These are phyloP conservation scores for Echinochloa phyllopogon DNA, from an alignment of 176 grass and related monocot species.

Conservation along the genomic window DNA sequence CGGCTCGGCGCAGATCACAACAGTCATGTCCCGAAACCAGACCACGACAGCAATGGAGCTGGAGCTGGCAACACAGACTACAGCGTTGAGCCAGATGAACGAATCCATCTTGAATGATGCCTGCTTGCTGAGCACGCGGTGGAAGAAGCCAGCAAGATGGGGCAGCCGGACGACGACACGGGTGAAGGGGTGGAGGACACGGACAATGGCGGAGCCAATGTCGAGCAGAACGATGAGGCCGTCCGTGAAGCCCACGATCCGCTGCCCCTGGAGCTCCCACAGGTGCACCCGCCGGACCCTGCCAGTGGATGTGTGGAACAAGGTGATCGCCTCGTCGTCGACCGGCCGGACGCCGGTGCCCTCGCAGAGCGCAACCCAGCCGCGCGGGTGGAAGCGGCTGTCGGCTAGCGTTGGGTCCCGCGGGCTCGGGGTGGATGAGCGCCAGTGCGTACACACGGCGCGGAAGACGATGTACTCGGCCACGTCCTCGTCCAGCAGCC, in stretches of 20 bases:
- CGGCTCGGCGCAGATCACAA: slow-evolving; percentile 15
- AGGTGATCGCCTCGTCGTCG: background rate
- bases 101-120: slow-evolving; percentile 2
- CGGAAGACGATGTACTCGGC: slow-evolving; percentile 12
- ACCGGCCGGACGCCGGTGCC: background rate
- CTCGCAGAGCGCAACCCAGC: slow-evolving; percentile 27
- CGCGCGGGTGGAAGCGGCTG: slow-evolving; percentile 16
- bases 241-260: slow-evolving; percentile 12
- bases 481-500: slow-evolving; percentile 4
- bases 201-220: background rate
- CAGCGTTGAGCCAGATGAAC: background rate
- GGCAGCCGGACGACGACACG: slow-evolving; percentile 22
- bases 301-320: background rate
- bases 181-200: slow-evolving; percentile 36
- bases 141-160: background rate
- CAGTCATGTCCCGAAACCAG: background rate
- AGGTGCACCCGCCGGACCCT: background rate
- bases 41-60: slow-evolving; percentile 27
- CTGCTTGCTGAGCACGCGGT: background rate
- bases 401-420: background rate
- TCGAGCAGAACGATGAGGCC: slow-evolving; percentile 10
- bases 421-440: slow-evolving; percentile 7
- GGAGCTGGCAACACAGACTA: background rate
- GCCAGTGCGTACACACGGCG: slow-evolving; percentile 11
- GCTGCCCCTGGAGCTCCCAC: background rate